phyloP scores from a whole-genome alignment of 2,329 filamentous ascomycete species.

The Neofusicoccum sp. region DNA sequence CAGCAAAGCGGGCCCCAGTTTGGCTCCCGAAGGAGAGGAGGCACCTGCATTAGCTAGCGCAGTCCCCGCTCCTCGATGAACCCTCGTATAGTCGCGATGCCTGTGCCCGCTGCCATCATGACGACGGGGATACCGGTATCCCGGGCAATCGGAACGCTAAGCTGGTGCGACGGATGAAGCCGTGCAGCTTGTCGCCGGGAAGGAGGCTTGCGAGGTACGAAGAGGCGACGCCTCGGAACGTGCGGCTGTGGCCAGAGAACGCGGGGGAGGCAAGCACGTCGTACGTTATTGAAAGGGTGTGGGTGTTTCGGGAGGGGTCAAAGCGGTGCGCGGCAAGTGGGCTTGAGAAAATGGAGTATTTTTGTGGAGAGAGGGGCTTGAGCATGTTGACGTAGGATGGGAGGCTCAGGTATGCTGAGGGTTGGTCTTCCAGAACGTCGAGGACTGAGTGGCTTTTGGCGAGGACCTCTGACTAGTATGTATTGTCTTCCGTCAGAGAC shows the following conservation, averaged over 20 bases:
- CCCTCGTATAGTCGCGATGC: conserved; percentile 32
- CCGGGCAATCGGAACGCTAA: conserved; percentile 39
- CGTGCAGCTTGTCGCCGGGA: conserved; percentile 34
- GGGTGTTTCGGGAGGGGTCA: conserved; percentile 25
- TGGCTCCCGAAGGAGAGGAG: conserved; percentile 22
- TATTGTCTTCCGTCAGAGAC: not conserved
- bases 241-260: conserved; percentile 36
- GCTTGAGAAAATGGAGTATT: conserved; percentile 74
- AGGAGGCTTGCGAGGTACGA: conserved; percentile 34
- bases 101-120: conserved; percentile 38
- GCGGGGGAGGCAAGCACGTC: conserved; percentile 52
- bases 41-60: not conserved
- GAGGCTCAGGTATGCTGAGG: conserved; percentile 44
- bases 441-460: conserved; percentile 22
- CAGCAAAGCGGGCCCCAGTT: conserved; percentile 57
- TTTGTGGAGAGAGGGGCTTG: conserved; percentile 67
- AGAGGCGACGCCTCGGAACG: conserved; percentile 37
- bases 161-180: conserved; percentile 33
- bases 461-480: conserved; percentile 17
- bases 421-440: conserved; percentile 24
- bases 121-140: conserved; percentile 46
- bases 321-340: conserved; percentile 44
- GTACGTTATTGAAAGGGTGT: conserved; percentile 62
- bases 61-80: conserved; percentile 35
- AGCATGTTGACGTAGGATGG: conserved; percentile 65